Conservation (phyloP, 2,329 filamentous ascomycete genomes). For the Sphaerulina vaccinii region DNA sequence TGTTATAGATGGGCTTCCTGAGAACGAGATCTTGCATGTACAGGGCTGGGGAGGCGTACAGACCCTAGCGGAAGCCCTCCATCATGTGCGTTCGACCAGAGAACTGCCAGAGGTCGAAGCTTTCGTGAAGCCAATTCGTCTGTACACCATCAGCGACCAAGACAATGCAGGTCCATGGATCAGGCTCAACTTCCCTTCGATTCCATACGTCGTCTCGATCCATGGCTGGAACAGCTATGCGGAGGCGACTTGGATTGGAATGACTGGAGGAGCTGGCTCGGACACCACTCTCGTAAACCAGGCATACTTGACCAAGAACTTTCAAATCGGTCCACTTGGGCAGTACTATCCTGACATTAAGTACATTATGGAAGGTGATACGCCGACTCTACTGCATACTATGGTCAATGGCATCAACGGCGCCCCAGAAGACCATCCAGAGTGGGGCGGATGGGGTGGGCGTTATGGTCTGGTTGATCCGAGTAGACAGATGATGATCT, state of each 20-base stretch:
- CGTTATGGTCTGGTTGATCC: conserved; percentile 38
- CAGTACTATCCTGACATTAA: conserved; percentile 45
- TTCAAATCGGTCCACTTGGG: conserved; percentile 53
- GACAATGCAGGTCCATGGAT: conserved; percentile 60
- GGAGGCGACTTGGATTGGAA: conserved; percentile 57
- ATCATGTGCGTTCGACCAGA: conserved; percentile 38
- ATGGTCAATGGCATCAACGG: conserved; percentile 50
- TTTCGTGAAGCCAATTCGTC: conserved; percentile 46
- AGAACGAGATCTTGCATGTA: conserved; percentile 43
- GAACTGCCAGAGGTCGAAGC: conserved; percentile 34
- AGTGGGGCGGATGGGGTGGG: conserved; percentile 53
- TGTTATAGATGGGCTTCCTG: not conserved
- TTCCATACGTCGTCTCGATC: conserved; percentile 57
- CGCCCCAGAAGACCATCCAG: conserved; percentile 43
- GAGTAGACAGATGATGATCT: conserved; percentile 3
- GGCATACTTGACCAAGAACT: conserved; percentile 51
- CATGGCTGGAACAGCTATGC: conserved; percentile 59
- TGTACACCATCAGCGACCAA: conserved; percentile 61
- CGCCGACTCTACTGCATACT: conserved; percentile 52
- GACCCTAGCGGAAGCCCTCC: conserved; percentile 51
- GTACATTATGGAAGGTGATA: conserved; percentile 56
- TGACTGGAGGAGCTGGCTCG: conserved; percentile 42
- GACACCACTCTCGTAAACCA: conserved; percentile 32
- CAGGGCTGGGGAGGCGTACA: conserved; percentile 53
- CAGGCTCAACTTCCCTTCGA: conserved; percentile 51